A percentile compares a stretch with the other conserved stretches of the same genome.
These are phyloP conservation scores for Corylus heterophylla DNA, from an alignment of 306 rosid genomes.

Conservation along the genomic window DNA sequence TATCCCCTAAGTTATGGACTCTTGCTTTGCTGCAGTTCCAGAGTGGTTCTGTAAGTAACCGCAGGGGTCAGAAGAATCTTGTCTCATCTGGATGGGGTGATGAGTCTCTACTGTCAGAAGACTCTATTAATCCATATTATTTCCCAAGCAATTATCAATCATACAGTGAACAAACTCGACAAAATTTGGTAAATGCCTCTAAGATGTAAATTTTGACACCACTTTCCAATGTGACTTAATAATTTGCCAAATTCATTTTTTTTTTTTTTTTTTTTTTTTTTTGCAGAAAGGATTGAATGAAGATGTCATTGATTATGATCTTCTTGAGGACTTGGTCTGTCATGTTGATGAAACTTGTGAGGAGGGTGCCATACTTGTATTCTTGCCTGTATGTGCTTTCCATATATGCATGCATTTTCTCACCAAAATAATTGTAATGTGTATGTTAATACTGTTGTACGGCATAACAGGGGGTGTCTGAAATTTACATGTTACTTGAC, in stretches of 20 bases:
- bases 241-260: slow-evolving; percentile 25
- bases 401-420: slow-evolving; percentile 14
- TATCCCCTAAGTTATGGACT: slow-evolving; percentile 22
- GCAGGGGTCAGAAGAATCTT: slow-evolving; percentile 91
- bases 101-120: slow-evolving; percentile 79
- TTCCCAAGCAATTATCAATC: slow-evolving; percentile 55
- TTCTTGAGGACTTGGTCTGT: slow-evolving; percentile 85
- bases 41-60: slow-evolving; percentile 62
- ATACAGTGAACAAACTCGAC: slow-evolving; percentile 73
- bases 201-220: slow-evolving; percentile 21
- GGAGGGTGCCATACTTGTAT: slow-evolving; percentile 89
- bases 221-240: slow-evolving; percentile 11
- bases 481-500: slow-evolving; percentile 70
- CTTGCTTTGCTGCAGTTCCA: slow-evolving; percentile 45
- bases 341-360: slow-evolving; percentile 70
- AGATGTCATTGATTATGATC: slow-evolving; percentile 91
- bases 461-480: slow-evolving; percentile 69
- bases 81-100: slow-evolving; percentile 92
- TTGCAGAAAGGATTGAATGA: slow-evolving; percentile 79
- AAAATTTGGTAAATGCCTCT: slow-evolving; percentile 63
- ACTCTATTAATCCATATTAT: slow-evolving; percentile 62
- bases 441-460: slow-evolving; percentile 17
- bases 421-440: background rate
- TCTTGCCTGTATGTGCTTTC: slow-evolving; percentile 76
- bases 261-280: background rate